Evolutionary conservation across 305 asterid species (phyloP).

Genomic region (Ilex paraguariensis): DNA sequence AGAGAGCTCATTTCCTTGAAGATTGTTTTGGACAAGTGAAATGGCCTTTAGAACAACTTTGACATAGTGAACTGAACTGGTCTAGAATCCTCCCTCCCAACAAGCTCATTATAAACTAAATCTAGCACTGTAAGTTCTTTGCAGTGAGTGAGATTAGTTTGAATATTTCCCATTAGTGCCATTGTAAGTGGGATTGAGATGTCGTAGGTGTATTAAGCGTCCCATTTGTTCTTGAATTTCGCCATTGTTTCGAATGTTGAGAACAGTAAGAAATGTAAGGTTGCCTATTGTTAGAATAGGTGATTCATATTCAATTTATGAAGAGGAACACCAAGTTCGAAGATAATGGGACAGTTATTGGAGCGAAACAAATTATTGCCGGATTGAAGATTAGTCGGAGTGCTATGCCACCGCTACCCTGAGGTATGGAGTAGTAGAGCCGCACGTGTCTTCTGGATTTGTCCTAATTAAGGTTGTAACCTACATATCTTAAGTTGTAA

Average conservation of each 20-base stretch:
- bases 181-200: conserved; percentile 22
- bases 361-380: too few relatives aligned
- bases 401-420: too few relatives aligned
- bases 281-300: neutral
- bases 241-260: conserved; percentile 17
- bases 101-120: conserved; percentile 11
- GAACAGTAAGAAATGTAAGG: conserved; percentile 13
- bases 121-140: conserved; percentile 17
- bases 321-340: too few relatives aligned
- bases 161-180: conserved; percentile 16
- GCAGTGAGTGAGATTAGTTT: conserved; percentile 15
- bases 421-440: too few relatives aligned
- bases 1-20: conserved; percentile 14
- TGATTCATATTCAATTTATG: too few relatives aligned
- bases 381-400: too few relatives aligned
- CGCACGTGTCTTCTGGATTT: too few relatives aligned
- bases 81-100: conserved; percentile 15
- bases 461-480: too few relatives aligned
- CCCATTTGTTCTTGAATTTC: conserved; percentile 11
- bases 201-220: conserved; percentile 7
- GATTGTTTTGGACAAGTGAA: conserved; percentile 6
- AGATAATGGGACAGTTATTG: too few relatives aligned
- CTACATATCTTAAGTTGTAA: too few relatives aligned
- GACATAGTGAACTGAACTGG: conserved; percentile 10
- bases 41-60: conserved; percentile 11